Evolutionary conservation across 1,139 yeast genomes (phyloP).

Genomic region (Wickerhamomyces sp.): DNA sequence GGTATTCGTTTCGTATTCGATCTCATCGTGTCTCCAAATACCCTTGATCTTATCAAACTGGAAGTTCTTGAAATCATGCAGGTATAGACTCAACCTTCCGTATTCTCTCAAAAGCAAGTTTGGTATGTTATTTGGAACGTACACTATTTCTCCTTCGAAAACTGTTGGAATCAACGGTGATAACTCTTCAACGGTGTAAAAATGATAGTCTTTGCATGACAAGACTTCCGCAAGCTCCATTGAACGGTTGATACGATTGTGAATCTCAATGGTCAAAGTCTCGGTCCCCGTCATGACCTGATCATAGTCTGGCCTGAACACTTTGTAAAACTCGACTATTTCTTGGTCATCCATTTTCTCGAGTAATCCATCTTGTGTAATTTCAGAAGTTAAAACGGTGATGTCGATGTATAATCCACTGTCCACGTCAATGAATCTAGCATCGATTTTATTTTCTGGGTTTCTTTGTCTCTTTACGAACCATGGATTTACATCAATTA

Average conservation of each 20-base stretch:
- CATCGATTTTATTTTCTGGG: constrained; percentile 51
- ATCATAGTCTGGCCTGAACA: constrained; percentile 36
- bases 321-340: constrained; percentile 28
- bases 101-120: constrained; percentile 40
- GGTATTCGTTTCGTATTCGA: constrained; percentile 15
- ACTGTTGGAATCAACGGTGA: constrained; percentile 37
- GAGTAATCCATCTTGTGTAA: constrained; percentile 16
- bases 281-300: constrained; percentile 22
- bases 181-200: constrained; percentile 40
- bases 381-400: constrained; percentile 32
- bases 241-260: constrained; percentile 41
- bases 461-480: constrained; percentile 31
- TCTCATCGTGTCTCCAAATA: constrained; percentile 29
- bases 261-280: constrained; percentile 72
- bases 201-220: constrained; percentile 50
- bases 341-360: constrained; percentile 16
- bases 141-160: constrained; percentile 46
- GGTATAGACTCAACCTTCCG: constrained; percentile 25
- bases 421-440: constrained; percentile 49
- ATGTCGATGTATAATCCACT: constrained; percentile 58
- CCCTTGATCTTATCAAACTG: constrained; percentile 29
- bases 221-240: constrained; percentile 23
- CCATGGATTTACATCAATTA: constrained; percentile 44
- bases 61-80: constrained; percentile 26
- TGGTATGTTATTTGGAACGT: constrained; percentile 37